These are phyloP conservation scores for Combretum micranthum DNA, from an alignment of 345 rosid species.

Conservation along the genomic window DNA sequence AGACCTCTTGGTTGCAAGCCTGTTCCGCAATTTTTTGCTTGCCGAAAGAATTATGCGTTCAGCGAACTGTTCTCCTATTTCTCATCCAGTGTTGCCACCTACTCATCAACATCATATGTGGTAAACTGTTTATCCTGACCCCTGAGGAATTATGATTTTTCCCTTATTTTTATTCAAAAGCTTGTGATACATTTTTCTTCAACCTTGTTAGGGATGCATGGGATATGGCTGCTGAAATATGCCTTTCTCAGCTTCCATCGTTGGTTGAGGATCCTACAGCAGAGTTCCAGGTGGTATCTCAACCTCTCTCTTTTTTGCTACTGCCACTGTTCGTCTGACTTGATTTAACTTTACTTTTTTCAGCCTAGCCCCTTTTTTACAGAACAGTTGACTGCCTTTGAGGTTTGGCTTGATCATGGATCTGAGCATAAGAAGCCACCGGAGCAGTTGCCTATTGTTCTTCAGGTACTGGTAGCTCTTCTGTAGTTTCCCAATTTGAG, in stretches of 20 bases:
- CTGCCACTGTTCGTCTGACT: not conserved
- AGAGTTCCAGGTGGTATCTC: conserved; percentile 70
- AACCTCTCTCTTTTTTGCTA: not conserved
- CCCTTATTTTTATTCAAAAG: conserved; percentile 2
- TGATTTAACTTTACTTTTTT: conserved; percentile 15
- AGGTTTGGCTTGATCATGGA: conserved; percentile 99
- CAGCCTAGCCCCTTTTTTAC: conserved; percentile 96
- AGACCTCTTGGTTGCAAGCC: conserved; percentile 93
- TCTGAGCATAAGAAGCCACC: conserved; percentile 95
- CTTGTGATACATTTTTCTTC: conserved; percentile 1
- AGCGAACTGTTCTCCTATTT: conserved; percentile 95
- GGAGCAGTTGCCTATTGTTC: conserved; percentile 98
- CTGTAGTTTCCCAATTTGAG: conserved; percentile 1
- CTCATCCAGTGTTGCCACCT: conserved; percentile 92
- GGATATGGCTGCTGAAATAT: conserved; percentile 99
- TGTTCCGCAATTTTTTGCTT: conserved; percentile 91
- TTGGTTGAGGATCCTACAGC: conserved; percentile 71
- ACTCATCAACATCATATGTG: conserved; percentile 99
- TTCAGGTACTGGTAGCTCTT: conserved; percentile 56
- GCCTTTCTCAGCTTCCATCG: conserved; percentile 95
- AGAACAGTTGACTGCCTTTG: conserved; percentile 95
- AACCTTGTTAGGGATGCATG: conserved; percentile 86
- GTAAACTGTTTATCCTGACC: conserved; percentile 30
- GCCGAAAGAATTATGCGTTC: conserved; percentile 99
- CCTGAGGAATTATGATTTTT: not conserved